Conservation (phyloP, 208 protist genomes). For the Sergeia podlipaevii region DNA sequence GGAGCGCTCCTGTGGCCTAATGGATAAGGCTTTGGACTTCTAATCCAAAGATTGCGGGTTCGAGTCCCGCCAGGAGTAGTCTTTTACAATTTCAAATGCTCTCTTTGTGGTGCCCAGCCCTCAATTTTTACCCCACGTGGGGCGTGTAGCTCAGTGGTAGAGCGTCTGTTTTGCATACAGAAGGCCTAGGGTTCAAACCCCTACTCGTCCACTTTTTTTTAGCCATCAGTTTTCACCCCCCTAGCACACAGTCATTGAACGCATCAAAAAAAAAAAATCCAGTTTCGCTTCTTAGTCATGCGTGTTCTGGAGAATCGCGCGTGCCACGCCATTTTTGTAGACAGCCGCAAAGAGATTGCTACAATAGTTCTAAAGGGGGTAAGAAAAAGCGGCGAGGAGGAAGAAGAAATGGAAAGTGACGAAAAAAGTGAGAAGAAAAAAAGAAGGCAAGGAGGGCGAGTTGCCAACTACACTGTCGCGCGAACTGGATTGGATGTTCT, state of each 20-base stretch:
- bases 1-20: constrained; percentile 72
- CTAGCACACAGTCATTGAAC: too few species aligned
- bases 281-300: too few species aligned
- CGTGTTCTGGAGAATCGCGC: too few species aligned
- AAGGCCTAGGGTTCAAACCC: constrained; percentile 85
- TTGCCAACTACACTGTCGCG: background rate
- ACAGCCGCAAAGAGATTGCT: constrained; percentile 1
- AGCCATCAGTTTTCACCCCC: too few species aligned
- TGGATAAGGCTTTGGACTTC: constrained; percentile 90
- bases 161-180: constrained; percentile 86
- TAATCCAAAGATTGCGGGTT: constrained; percentile 91
- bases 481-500: background rate
- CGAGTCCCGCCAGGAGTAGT: constrained; percentile 84
- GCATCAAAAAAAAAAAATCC: too few species aligned
- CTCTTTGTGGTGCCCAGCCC: background rate
- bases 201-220: constrained; percentile 63
- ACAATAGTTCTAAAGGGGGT: too few species aligned
- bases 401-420: background rate
- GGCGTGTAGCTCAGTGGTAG: constrained; percentile 89
- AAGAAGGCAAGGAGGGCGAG: background rate
- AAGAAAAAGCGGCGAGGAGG: background rate
- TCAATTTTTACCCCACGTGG: too few species aligned
- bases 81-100: constrained; percentile 19
- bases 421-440: background rate
- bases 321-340: background rate